These are phyloP conservation scores for Phaeosphaeriaceae sp. DNA, from an alignment of 2,329 filamentous ascomycete species.

Conservation along the genomic window DNA sequence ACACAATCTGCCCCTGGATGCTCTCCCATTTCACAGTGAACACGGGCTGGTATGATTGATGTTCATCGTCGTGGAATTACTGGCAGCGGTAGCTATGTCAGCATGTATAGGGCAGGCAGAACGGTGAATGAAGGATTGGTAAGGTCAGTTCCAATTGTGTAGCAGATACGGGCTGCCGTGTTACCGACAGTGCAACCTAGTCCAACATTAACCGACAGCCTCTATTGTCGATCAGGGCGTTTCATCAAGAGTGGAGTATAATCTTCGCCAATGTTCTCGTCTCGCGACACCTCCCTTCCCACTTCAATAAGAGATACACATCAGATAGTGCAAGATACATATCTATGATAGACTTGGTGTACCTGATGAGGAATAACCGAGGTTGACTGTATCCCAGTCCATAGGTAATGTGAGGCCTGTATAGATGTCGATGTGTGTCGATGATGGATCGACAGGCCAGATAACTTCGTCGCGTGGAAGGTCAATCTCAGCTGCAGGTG, in stretches of 20 bases:
- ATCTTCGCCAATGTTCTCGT: not conserved
- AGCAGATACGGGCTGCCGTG: not conserved
- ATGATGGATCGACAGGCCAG: constrained; percentile 37
- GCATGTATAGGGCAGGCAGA: not conserved
- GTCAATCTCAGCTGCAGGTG: constrained; percentile 28
- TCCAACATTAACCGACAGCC: not conserved
- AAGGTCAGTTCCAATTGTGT: not conserved
- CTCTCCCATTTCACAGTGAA: too few species aligned
- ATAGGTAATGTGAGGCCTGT: constrained; percentile 35
- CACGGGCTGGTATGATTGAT: too few species aligned
- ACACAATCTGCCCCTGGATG: not conserved
- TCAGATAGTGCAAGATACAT: not conserved
- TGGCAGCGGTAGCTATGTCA: not conserved
- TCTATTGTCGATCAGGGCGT: not conserved
- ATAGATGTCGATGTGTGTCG: constrained; percentile 42
- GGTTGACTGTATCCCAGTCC: constrained; percentile 24
- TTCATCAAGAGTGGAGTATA: not conserved
- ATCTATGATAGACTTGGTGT: constrained; percentile 13
- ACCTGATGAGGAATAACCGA: constrained; percentile 18
- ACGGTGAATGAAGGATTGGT: not conserved
- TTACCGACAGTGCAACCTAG: not conserved
- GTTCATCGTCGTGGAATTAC: too few species aligned
- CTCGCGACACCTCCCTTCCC: not conserved
- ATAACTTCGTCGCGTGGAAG: constrained; percentile 38
- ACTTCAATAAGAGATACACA: not conserved